A percentile compares a stretch with the other conserved stretches of the same genome.
Conservation (phyloP, 2,329 filamentous ascomycete species). For the Sarocladiaceae sp. region DNA sequence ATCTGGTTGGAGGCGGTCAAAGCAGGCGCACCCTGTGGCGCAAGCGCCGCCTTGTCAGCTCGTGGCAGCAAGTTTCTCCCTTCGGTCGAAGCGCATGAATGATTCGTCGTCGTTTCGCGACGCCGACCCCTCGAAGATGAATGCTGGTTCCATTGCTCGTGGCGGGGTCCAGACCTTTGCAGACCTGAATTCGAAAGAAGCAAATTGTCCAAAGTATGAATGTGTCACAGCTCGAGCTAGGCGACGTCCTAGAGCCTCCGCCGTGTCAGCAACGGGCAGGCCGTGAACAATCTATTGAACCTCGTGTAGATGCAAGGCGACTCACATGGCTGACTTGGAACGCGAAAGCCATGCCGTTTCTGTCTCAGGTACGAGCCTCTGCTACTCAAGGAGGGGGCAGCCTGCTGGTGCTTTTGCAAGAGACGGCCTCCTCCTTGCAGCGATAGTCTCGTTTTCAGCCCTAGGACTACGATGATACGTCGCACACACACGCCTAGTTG, state of each 20-base stretch:
- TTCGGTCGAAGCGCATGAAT: too few species aligned
- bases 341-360: not conserved
- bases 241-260: too few species aligned
- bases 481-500: not conserved
- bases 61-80: too few species aligned
- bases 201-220: too few species aligned
- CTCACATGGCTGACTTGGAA: constrained; percentile 1
- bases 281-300: constrained; percentile 5
- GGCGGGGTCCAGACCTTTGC: constrained; percentile 7
- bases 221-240: too few species aligned
- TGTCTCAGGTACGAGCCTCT: not conserved
- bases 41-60: too few species aligned
- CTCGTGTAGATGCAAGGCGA: constrained; percentile 5
- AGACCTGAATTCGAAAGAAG: not conserved
- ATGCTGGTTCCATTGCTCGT: too few species aligned
- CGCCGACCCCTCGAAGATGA: constrained; percentile 2
- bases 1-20: too few species aligned
- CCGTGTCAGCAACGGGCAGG: not conserved
- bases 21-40: too few species aligned
- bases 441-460: not conserved
- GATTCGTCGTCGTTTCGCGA: too few species aligned
- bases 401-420: too few species aligned
- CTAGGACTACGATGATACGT: not conserved
- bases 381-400: too few species aligned
- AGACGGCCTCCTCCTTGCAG: constrained; percentile 5